Evolutionary conservation across 2,329 filamentous ascomycete genomes (phyloP).

Genomic region (Lasiodiplodia gonubiensis): DNA sequence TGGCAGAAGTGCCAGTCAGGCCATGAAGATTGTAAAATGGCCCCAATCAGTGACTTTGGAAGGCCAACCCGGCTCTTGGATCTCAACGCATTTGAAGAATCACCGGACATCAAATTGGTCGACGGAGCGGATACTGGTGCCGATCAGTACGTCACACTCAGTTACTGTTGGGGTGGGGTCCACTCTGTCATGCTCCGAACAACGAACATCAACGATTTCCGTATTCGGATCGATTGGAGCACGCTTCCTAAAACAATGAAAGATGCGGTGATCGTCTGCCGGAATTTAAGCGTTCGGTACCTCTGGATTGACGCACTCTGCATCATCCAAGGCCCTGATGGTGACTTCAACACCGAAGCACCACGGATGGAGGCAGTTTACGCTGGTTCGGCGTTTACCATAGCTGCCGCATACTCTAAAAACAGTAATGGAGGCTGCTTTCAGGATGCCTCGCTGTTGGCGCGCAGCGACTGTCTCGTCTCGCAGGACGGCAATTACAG

Average conservation of each 20-base stretch:
- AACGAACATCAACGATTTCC: background rate
- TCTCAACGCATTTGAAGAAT: background rate
- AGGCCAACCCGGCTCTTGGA: background rate
- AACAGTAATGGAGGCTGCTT: conserved; percentile 31
- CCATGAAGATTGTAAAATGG: background rate
- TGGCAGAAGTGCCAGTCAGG: background rate
- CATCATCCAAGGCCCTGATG: conserved; percentile 42
- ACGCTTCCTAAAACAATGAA: conserved; percentile 18
- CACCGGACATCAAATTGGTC: background rate
- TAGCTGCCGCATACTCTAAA: conserved; percentile 38
- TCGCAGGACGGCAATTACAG: background rate
- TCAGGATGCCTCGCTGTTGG: background rate
- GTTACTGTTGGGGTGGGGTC: conserved; percentile 22
- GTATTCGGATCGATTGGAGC: background rate
- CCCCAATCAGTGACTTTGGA: background rate
- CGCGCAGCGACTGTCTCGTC: background rate
- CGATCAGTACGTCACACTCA: conserved; percentile 19
- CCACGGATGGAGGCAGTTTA: conserved; percentile 45
- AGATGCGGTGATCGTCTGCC: conserved; percentile 41
- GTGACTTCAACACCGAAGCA: conserved; percentile 44
- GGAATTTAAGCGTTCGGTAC: conserved; percentile 41
- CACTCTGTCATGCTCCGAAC: background rate
- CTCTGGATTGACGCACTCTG: conserved; percentile 45
- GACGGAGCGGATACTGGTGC: background rate
- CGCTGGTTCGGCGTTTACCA: conserved; percentile 41